Evolutionary conservation across 352 stramenopile genomes (phyloP).

Genomic region (Globisporangium sylvaticum): DNA sequence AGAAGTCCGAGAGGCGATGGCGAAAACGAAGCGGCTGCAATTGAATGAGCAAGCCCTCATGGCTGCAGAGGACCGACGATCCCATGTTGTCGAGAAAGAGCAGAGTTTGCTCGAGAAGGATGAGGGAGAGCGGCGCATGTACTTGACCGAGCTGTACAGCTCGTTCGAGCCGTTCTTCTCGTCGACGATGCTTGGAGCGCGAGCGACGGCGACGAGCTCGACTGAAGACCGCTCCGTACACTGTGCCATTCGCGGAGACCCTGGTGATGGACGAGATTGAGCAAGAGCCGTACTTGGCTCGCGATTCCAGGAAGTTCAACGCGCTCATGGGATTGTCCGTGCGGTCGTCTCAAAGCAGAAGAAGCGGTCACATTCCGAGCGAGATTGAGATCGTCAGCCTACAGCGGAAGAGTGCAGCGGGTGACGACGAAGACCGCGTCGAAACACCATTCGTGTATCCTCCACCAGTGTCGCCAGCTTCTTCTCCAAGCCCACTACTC

Average conservation of each 20-base stretch:
- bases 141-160: constrained; percentile 51
- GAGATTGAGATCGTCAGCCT: constrained; percentile 36
- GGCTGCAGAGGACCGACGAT: constrained; percentile 46
- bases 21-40: constrained; percentile 30
- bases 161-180: constrained; percentile 56
- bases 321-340: constrained; percentile 44
- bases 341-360: constrained; percentile 26
- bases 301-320: constrained; percentile 54
- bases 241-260: constrained; percentile 33
- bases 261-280: constrained; percentile 41
- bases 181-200: constrained; percentile 25
- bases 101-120: constrained; percentile 24
- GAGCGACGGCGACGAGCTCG: constrained; percentile 6
- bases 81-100: constrained; percentile 24
- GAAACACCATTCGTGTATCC: constrained; percentile 9
- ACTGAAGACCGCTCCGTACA: constrained; percentile 24
- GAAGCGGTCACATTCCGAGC: constrained; percentile 30
- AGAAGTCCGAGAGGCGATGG: constrained; percentile 21
- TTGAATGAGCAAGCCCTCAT: constrained; percentile 44
- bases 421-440: constrained; percentile 23
- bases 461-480: background rate
- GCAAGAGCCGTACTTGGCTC: constrained; percentile 43
- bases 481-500: constrained; percentile 1
- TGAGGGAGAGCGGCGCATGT: constrained; percentile 21
- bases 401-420: constrained; percentile 22